Evolutionary conservation across 495 filamentous ascomycete species (phyloP).

Genomic region (Neurospora discreta): DNA sequence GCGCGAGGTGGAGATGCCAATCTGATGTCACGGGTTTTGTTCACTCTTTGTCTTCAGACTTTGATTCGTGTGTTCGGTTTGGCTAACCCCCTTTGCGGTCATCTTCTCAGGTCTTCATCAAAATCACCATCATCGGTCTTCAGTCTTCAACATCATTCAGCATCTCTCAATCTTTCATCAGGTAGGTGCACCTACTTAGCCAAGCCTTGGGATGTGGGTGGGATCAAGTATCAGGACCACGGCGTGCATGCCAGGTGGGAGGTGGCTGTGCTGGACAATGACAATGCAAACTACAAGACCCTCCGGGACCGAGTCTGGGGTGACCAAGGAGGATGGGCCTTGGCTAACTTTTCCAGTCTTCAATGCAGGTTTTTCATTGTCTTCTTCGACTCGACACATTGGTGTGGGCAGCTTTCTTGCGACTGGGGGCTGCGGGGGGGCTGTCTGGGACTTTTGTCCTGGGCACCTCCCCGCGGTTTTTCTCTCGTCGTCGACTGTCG

Average conservation of each 20-base stretch:
- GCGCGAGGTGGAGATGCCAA: neutral
- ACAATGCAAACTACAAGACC: neutral
- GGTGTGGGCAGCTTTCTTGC: neutral
- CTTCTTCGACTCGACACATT: neutral
- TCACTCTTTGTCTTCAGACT: neutral
- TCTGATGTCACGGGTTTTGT: neutral
- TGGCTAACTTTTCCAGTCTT: neutral
- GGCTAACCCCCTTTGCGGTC: neutral
- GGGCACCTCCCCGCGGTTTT: neutral
- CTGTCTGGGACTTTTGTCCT: neutral
- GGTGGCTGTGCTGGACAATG: neutral
- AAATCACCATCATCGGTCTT: neutral
- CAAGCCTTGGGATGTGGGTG: neutral
- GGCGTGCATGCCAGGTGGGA: neutral
- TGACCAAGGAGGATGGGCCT: neutral
- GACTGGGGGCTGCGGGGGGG: neutral
- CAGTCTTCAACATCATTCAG: neutral
- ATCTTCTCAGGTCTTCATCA: neutral
- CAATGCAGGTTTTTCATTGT: neutral
- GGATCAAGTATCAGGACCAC: neutral
- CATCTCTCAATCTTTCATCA: neutral
- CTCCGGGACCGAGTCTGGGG: neutral
- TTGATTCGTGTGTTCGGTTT: neutral
- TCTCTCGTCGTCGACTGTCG: neutral
- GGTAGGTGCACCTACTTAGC: neutral